These are phyloP conservation scores for Corinectria fuckeliana DNA, from an alignment of 2,329 filamentous ascomycete species.

Conservation along the genomic window DNA sequence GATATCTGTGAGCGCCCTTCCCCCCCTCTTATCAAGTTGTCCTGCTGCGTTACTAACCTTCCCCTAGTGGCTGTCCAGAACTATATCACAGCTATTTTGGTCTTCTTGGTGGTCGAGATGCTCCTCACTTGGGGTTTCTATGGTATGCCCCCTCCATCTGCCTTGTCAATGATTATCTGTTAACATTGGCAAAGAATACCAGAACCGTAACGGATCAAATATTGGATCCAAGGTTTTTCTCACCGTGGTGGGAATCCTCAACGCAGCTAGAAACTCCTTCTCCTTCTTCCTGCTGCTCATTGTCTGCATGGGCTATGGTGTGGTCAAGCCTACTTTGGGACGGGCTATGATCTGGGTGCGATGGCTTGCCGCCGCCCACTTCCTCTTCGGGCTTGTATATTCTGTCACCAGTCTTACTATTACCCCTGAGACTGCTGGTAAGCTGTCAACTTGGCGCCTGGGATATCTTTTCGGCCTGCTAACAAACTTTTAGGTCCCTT, in stretches of 20 bases:
- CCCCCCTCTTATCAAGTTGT: slow-evolving; percentile 9
- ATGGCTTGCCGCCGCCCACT: slow-evolving; percentile 89
- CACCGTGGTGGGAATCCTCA: slow-evolving; percentile 89
- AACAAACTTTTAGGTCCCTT: slow-evolving; percentile 68
- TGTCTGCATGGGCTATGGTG: slow-evolving; percentile 99
- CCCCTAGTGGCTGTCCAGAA: slow-evolving; percentile 87
- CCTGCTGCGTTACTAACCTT: slow-evolving; percentile 12
- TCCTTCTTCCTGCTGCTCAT: slow-evolving; percentile 98
- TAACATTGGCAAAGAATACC: slow-evolving; percentile 71
- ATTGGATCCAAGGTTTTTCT: slow-evolving; percentile 83
- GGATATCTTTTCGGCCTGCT: slow-evolving; percentile 18
- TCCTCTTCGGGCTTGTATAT: slow-evolving; percentile 93
- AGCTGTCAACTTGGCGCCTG: slow-evolving; percentile 32
- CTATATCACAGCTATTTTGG: slow-evolving; percentile 95
- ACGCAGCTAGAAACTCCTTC: slow-evolving; percentile 94
- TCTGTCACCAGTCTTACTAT: slow-evolving; percentile 88
- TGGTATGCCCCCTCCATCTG: slow-evolving; percentile 55
- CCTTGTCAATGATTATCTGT: not conserved
- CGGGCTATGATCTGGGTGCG: slow-evolving; percentile 95
- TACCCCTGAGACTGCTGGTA: slow-evolving; percentile 82
- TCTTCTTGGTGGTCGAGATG: slow-evolving; percentile 95
- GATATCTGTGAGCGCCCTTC: slow-evolving; percentile 73
- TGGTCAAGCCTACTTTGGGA: slow-evolving; percentile 91
- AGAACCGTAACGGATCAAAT: slow-evolving; percentile 89
- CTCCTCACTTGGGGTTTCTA: slow-evolving; percentile 99